Conservation (phyloP, 768 basidiomycete species). For the Psilocybe azurescens region DNA sequence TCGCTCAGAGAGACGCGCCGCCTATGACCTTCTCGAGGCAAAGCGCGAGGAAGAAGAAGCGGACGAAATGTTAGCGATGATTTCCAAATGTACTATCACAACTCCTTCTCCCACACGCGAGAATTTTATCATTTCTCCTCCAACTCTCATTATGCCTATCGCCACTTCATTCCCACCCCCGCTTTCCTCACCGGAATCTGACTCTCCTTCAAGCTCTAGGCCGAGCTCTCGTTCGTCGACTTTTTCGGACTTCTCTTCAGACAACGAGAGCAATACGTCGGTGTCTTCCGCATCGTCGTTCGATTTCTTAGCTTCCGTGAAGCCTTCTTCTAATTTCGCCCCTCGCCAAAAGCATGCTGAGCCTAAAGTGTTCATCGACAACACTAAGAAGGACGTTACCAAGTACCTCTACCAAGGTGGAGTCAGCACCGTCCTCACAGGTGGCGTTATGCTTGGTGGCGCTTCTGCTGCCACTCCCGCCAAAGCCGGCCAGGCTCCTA, state of each 20-base stretch:
- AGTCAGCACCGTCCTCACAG: constrained; percentile 46
- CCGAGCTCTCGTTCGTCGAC: constrained; percentile 41
- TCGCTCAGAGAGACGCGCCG: constrained; percentile 27
- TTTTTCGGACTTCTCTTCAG: constrained; percentile 32
- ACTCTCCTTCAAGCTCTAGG: no score
- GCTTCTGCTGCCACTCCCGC: neutral
- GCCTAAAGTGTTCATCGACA: constrained; percentile 28
- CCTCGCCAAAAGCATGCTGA: constrained; percentile 14
- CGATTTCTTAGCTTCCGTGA: constrained; percentile 21
- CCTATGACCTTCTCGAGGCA: constrained; percentile 36
- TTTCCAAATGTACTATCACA: constrained; percentile 33
- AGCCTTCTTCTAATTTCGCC: constrained; percentile 18
- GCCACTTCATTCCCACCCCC: neutral
- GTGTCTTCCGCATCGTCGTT: constrained; percentile 34
- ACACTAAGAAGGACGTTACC: constrained; percentile 30
- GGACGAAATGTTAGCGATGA: constrained; percentile 39
- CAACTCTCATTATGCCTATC: no score
- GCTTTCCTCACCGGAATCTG: neutral
- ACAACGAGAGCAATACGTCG: constrained; percentile 37
- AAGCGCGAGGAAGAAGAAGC: constrained; percentile 32
- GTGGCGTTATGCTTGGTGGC: constrained; percentile 49
- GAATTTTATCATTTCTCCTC: constrained; percentile 21
- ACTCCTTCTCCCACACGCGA: constrained; percentile 40
- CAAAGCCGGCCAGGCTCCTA: constrained; percentile 13
- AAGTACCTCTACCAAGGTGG: constrained; percentile 49